These are phyloP conservation scores for Eucalyptus brandiana DNA, from an alignment of 345 rosid species.

Conservation along the genomic window DNA sequence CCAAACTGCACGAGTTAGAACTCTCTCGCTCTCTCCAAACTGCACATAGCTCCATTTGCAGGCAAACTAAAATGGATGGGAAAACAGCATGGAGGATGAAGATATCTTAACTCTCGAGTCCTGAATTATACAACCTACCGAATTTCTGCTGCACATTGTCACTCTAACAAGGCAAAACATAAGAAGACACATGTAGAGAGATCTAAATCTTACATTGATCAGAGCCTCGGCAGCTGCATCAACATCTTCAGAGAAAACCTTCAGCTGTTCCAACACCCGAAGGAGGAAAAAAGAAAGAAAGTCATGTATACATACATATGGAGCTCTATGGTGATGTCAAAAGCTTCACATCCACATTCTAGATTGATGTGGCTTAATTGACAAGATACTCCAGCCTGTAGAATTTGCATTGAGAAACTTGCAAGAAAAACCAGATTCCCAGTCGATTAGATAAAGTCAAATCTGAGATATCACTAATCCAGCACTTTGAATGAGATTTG, in stretches of 20 bases:
- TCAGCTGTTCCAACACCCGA: conserved; percentile 63
- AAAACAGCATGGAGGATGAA: not conserved
- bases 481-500: not conserved
- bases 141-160: not conserved
- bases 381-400: not conserved
- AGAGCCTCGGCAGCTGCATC: conserved; percentile 73
- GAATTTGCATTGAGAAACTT: not conserved
- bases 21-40: conserved; percentile 20
- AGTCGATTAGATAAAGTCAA: not conserved
- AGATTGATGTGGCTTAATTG: rapidly evolving
- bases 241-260: conserved; percentile 60
- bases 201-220: conserved; percentile 43
- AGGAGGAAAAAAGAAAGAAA: not conserved
- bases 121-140: rapidly evolving
- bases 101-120: not conserved
- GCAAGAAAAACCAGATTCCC: not conserved
- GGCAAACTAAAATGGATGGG: too few species aligned
- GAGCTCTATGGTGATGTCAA: not conserved
- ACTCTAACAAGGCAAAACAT: not conserved
- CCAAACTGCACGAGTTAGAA: not conserved
- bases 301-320: not conserved
- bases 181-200: not conserved
- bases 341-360: not conserved
- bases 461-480: not conserved
- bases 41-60: too few species aligned